phyloP scores from a whole-genome alignment of 768 basidiomycete genomes.

The Podaxis sp. region DNA sequence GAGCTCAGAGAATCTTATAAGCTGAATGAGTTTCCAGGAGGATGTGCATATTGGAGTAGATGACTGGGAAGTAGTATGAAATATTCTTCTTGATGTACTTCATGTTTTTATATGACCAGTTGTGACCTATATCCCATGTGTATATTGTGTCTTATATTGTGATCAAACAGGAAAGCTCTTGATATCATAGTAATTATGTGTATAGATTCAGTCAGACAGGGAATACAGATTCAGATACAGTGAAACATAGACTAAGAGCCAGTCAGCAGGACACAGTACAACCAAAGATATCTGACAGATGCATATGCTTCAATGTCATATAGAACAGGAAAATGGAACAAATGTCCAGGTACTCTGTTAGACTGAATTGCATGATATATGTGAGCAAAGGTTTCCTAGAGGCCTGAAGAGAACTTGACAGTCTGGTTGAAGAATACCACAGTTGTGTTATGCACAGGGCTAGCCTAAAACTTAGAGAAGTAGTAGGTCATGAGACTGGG shows the following conservation, averaged over 20 bases:
- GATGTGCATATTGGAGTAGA: not conserved
- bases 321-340: slow-evolving; percentile 1
- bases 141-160: not conserved
- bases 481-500: slow-evolving; percentile 77
- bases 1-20: not conserved
- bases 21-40: not conserved
- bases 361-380: slow-evolving; percentile 6
- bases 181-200: not conserved
- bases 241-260: not conserved
- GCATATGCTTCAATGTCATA: slow-evolving; percentile 23
- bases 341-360: not conserved
- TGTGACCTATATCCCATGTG: not conserved
- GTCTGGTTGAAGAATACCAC: slow-evolving; percentile 32
- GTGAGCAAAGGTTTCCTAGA: slow-evolving; percentile 15
- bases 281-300: slow-evolving; percentile 60
- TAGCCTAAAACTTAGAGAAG: slow-evolving; percentile 46
- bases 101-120: not conserved
- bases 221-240: not conserved
- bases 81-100: not conserved
- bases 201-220: not conserved
- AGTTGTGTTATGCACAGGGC: slow-evolving; percentile 51
- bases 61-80: not conserved
- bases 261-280: not conserved
- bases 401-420: slow-evolving; percentile 4
- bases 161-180: not conserved